Base-by-base conservation (phyloP, 768 basidiomycete species). In the Omphalotus guepiniiformis region DNA sequence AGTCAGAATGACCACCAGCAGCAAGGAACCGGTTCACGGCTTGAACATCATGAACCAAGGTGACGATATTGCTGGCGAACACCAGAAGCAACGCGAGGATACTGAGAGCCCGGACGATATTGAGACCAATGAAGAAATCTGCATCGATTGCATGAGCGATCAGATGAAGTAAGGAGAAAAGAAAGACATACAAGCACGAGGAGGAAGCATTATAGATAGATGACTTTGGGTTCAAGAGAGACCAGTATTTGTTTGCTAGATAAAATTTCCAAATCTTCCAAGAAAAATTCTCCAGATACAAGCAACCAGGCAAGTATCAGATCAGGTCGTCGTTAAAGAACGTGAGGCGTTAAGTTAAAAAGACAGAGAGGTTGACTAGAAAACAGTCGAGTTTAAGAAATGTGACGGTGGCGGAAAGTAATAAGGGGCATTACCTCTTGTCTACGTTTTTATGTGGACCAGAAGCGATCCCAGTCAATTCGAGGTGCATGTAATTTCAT, bases 51-150 rank as follows among this genome's bases (percentile, higher is more conserved):
- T 77, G 80, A 51, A 83, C 86, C 67, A 90, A 72, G 49, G 82
- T 80, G 53, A 87, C 59, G 57, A 88, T 80, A 47, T 76, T 88
- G 63, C 79, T 87, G 11, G 87, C 69, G 55, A 95, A 86, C 6
- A 93, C 88, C 40, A 94, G 80, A 22, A 91, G 66, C 48, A 95
- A 77, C 15, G 82, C 76, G 54, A 93, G 65, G 61, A 95, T 75
- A 63, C 88, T 91, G 52, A 96, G 60, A 36, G 71, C 62, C 49
- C 93, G 85, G 58, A 88, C 70, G 59, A 69, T 74, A 61, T 95
- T 94, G 63, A 94, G 80, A 54, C 79, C 81, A 59, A 87, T 74
- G 66, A 92, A 92, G 21, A 47, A 28, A 22, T 47, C 46, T 47
- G 4, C 3, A 38, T 7, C 12, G 23, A n/a, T 21, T 22, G 12